A percentile compares a stretch with the other conserved stretches of the same genome.
Conservation (phyloP, 805 yeast genomes). For the Candida ficus region DNA sequence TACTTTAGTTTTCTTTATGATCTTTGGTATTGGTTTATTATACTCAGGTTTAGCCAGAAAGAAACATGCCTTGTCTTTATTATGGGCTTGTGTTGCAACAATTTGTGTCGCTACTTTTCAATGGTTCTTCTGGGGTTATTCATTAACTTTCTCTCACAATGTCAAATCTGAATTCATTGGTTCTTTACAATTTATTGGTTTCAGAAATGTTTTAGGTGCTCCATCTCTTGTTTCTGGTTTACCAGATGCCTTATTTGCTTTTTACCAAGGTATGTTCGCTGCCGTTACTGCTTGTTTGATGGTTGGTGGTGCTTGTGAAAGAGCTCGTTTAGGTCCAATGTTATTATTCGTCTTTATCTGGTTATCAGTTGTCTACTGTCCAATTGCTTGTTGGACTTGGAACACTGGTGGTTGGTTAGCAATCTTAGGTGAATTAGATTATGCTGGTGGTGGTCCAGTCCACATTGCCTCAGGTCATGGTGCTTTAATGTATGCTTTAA, state of each 20-base stretch:
- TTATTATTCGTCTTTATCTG: conserved; percentile 90
- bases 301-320: conserved; percentile 97
- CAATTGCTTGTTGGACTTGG: conserved; percentile 98
- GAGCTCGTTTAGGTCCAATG: conserved; percentile 95
- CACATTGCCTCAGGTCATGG: conserved; percentile 93
- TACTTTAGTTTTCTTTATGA: conserved; percentile 88
- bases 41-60: conserved; percentile 93
- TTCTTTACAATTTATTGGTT: conserved; percentile 71
- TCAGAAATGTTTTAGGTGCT: conserved; percentile 77
- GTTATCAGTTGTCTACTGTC: conserved; percentile 95
- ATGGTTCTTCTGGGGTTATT: conserved; percentile 99
- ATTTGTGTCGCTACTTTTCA: conserved; percentile 80
- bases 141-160: conserved; percentile 74
- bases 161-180: conserved; percentile 68
- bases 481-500: conserved; percentile 88
- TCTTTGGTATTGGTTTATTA: conserved; percentile 91
- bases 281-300: conserved; percentile 86
- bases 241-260: conserved; percentile 89
- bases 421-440: conserved; percentile 81
- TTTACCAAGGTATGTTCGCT: conserved; percentile 97
- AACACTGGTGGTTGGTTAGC: conserved; percentile 88
- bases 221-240: conserved; percentile 60
- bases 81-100: conserved; percentile 94
- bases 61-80: conserved; percentile 87
- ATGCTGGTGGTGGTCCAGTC: conserved; percentile 99